Conservation (phyloP, 768 basidiomycete species). For the Galerina sulciceps region DNA sequence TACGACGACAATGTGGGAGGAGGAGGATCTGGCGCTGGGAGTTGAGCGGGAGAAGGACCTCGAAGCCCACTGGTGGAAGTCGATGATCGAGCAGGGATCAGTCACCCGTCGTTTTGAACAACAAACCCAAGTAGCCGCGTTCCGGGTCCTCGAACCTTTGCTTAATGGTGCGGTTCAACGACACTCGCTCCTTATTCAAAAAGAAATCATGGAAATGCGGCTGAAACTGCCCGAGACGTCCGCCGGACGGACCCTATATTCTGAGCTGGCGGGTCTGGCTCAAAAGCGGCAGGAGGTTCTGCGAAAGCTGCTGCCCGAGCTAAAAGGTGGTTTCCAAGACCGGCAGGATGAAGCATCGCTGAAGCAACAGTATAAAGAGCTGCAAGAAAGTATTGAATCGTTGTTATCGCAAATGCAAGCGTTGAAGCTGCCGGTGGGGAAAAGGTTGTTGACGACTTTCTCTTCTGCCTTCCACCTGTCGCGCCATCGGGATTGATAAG, state of each 20-base stretch:
- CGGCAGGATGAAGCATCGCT: not conserved
- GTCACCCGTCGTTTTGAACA: slow-evolving; percentile 37
- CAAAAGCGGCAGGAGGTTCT: not conserved
- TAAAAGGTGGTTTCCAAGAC: not conserved
- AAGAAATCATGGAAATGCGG: not conserved
- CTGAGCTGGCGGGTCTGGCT: not conserved
- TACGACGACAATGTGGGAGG: slow-evolving; percentile 54
- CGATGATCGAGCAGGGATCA: slow-evolving; percentile 44
- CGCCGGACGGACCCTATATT: slow-evolving; percentile 1
- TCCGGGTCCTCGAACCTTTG: slow-evolving; percentile 32
- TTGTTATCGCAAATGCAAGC: not conserved
- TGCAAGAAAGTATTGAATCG: not conserved
- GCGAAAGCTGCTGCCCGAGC: not conserved
- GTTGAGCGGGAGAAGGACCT: slow-evolving; percentile 43
- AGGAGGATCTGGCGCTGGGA: slow-evolving; percentile 36
- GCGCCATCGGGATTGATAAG: too few relatives aligned
- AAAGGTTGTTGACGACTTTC: not conserved
- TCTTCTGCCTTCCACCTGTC: not conserved
- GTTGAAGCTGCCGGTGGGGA: not conserved
- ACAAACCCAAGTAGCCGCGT: slow-evolving; percentile 36
- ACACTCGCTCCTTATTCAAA: slow-evolving; percentile 5
- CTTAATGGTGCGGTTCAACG: not conserved
- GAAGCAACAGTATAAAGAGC: not conserved
- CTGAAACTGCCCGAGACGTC: slow-evolving; percentile 1
- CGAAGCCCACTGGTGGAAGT: slow-evolving; percentile 45